A percentile compares a stretch with the other conserved stretches of the same genome.
Conservation (phyloP, 106 monocot species). For the Allium sativum region DNA sequence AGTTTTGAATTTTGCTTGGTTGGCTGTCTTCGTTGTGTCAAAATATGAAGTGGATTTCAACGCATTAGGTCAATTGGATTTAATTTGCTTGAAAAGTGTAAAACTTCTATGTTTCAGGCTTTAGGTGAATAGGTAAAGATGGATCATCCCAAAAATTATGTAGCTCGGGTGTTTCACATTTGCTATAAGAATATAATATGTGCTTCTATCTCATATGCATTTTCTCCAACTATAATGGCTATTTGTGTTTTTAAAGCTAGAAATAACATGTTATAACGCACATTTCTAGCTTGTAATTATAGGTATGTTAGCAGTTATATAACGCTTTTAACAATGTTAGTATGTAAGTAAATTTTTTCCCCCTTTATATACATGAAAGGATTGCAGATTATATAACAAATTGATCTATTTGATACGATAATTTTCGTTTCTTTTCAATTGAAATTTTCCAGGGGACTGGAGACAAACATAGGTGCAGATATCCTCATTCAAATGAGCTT, state of each 20-base stretch:
- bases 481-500: conserved; percentile 8
- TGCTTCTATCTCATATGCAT: background rate
- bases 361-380: background rate
- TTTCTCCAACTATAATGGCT: background rate
- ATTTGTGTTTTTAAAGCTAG: background rate
- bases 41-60: background rate
- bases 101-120: too few relatives aligned
- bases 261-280: background rate
- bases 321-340: background rate
- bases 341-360: background rate
- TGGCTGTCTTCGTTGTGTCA: background rate
- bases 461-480: background rate
- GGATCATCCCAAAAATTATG: background rate
- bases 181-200: background rate
- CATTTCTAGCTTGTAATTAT: background rate
- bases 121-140: background rate
- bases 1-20: background rate
- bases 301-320: background rate
- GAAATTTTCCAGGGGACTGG: background rate
- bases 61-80: too few relatives aligned
- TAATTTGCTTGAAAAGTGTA: too few relatives aligned
- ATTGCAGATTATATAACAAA: background rate
- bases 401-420: too few relatives aligned
- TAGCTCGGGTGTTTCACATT: background rate
- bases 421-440: too few relatives aligned